A percentile compares a stretch with the other conserved stretches of the same genome.
Conservation (phyloP, 768 basidiomycete genomes). For the Imleria badia region DNA sequence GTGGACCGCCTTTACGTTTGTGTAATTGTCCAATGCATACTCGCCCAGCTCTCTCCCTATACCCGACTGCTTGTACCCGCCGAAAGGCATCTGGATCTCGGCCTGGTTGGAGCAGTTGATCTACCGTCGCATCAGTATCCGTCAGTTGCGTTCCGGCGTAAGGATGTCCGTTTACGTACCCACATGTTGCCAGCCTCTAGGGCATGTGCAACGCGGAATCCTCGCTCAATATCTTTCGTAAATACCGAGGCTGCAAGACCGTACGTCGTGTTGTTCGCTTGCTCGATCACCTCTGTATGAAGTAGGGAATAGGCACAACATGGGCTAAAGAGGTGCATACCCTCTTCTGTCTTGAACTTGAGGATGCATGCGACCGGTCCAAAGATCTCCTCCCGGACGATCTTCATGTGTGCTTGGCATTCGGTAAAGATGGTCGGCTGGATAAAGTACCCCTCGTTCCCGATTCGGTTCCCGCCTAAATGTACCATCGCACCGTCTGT, state of each 20-base stretch:
- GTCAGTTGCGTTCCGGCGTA: not conserved
- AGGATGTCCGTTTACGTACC: slow-evolving; percentile 32
- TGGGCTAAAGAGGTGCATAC: not conserved
- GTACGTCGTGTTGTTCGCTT: slow-evolving; percentile 11
- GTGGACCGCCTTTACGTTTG: slow-evolving; percentile 8
- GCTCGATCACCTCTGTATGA: slow-evolving; percentile 7
- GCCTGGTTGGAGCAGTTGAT: slow-evolving; percentile 3
- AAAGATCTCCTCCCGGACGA: slow-evolving; percentile 12
- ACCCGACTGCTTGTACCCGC: slow-evolving; percentile 11
- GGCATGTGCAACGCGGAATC: slow-evolving; percentile 39
- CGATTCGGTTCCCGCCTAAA: not conserved
- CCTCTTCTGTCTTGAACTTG: slow-evolving; percentile 8
- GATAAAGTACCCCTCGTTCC: slow-evolving; percentile 10
- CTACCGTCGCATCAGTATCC: not conserved
- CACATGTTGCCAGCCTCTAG: slow-evolving; percentile 59
- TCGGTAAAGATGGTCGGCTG: slow-evolving; percentile 13
- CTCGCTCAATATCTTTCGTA: slow-evolving; percentile 32
- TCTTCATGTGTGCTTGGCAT: slow-evolving; percentile 9
- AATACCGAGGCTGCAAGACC: slow-evolving; percentile 11
- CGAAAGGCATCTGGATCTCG: slow-evolving; percentile 12
- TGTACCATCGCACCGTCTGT: slow-evolving; percentile 2
- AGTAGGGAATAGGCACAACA: too few relatives aligned
- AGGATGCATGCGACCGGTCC: slow-evolving; percentile 11
- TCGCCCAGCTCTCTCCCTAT: slow-evolving; percentile 9
- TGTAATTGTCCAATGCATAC: slow-evolving; percentile 13